Evolutionary conservation across 2,329 filamentous ascomycete genomes (phyloP), one percentile per base, ranked within the genome.

Genomic region (Aspergillus sp.): DNA sequence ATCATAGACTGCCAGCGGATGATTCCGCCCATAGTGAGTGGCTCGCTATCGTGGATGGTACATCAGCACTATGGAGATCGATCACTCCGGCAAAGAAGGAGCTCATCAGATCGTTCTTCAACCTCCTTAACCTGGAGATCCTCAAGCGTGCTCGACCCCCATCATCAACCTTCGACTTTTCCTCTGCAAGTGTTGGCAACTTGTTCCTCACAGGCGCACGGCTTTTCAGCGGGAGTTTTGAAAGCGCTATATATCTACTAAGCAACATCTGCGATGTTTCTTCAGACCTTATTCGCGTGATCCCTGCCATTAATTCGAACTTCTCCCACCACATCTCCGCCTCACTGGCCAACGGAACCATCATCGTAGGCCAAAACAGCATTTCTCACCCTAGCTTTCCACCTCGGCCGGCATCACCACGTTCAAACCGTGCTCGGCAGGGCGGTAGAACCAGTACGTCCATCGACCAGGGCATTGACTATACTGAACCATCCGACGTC

Each of bases 271-370:
- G 93, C 69, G 86, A 86, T n/a, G 89, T 98, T 0, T 89, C 91
- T 0, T 82, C 85, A 11, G 76, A 79, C 44, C 82, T 86, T 52
- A 86, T 95, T 6, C 83, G 86, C 0, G 91, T 97, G 0, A 85
- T 98, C 15, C 95, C 93, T 0, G 91, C 90, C 4, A 90, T 98
- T 66, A 96, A 96, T 79, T 92, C 90, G 62, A 98, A 96, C 73
- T 97, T 97, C 78, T 91, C 91, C 0, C 90, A 96, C 68, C 93
- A 98, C 74, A 98, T 98, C 64, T 91, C 90, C 6, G 93, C 92
- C 2, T 89, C 90, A 0, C 81, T 98, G 0, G 79, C 80, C 17
- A 85, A 96, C 70, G 91, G 90, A 7, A 86, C 85, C 0, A 79
- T 89, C 24, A 96, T 98, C 65, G 90, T 90, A 0, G 93, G 93